These are phyloP conservation scores for Fraxinus greggii DNA, from an alignment of 305 asterid species.

Conservation along the genomic window DNA sequence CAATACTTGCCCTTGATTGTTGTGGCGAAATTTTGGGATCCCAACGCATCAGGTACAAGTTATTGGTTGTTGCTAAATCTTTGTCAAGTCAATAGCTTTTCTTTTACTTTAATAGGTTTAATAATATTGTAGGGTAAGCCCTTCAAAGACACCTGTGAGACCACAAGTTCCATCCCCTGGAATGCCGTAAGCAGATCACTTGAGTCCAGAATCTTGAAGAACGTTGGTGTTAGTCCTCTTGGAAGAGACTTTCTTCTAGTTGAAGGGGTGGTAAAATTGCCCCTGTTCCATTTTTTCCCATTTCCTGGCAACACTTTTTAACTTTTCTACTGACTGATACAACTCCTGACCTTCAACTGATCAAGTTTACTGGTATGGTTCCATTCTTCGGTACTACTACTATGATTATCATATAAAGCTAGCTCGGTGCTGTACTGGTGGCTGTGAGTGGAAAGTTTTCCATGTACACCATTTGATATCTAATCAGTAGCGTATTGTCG, in stretches of 20 bases:
- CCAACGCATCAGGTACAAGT: slow-evolving; percentile 63
- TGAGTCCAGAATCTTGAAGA: neutral
- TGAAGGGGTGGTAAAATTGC: slow-evolving; percentile 11
- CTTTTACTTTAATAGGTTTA: neutral
- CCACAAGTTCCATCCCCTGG: slow-evolving; percentile 38
- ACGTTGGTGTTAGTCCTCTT: slow-evolving; percentile 20
- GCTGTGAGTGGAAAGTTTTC: neutral
- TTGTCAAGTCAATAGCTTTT: neutral
- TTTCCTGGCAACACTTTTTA: neutral
- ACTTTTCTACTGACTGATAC: neutral
- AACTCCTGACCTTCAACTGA: slow-evolving; percentile 6
- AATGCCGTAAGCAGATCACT: slow-evolving; percentile 22
- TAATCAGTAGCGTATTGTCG: neutral
- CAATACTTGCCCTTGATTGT: slow-evolving; percentile 77
- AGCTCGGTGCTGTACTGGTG: neutral
- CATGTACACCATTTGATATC: neutral
- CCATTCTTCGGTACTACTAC: neutral
- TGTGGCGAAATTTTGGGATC: slow-evolving; percentile 82
- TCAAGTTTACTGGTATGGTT: neutral
- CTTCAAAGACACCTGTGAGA: slow-evolving; percentile 65
- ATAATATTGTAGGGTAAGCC: slow-evolving; percentile 44
- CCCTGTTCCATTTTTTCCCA: slow-evolving; percentile 15
- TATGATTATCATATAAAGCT: neutral
- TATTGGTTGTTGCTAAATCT: slow-evolving; percentile 2
- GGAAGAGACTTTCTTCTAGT: slow-evolving; percentile 22